These are phyloP conservation scores for Pseudogymnoascus verrucosus DNA, from an alignment of 2,329 filamentous ascomycete genomes.

Conservation along the genomic window DNA sequence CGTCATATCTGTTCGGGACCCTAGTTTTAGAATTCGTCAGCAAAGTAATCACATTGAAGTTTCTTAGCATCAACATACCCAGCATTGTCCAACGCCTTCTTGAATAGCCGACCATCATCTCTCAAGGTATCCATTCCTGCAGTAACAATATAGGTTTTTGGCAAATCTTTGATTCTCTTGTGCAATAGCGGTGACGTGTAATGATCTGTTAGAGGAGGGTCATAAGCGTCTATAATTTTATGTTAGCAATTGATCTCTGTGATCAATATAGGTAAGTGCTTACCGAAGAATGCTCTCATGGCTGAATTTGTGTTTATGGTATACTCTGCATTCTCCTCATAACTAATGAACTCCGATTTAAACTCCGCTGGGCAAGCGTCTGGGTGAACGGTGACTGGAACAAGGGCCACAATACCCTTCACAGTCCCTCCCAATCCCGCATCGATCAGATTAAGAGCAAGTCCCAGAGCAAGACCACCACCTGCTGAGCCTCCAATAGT, in stretches of 20 bases:
- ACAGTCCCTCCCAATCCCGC: slow-evolving; percentile 27
- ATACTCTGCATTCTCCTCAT: no score
- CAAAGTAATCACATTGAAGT: neutral
- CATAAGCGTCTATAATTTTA: no score
- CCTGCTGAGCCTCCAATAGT: slow-evolving; percentile 33
- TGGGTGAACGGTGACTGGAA: slow-evolving; percentile 31
- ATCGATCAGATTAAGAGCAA: slow-evolving; percentile 32
- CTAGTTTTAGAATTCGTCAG: slow-evolving; percentile 15
- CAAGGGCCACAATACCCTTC: slow-evolving; percentile 32
- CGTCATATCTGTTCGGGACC: slow-evolving; percentile 25
- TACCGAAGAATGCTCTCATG: no score
- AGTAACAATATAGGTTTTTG: slow-evolving; percentile 27
- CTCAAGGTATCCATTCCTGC: slow-evolving; percentile 28
- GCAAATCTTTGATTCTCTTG: slow-evolving; percentile 23
- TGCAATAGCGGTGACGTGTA: slow-evolving; percentile 29
- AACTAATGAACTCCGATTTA: slow-evolving; percentile 25
- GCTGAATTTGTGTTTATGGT: no score
- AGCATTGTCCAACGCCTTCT: slow-evolving; percentile 14
- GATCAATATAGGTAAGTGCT: no score
- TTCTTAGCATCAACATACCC: slow-evolving; percentile 8
- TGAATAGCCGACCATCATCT: slow-evolving; percentile 30
- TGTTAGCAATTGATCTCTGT: no score
- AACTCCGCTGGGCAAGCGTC: slow-evolving; percentile 30
- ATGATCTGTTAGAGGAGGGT: neutral
- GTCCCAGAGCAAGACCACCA: slow-evolving; percentile 30